Evolutionary conservation across 2,329 filamentous ascomycete species (phyloP), one percentile per base, ranked within the genome.

Genomic region (Trichophyton verrucosum): DNA sequence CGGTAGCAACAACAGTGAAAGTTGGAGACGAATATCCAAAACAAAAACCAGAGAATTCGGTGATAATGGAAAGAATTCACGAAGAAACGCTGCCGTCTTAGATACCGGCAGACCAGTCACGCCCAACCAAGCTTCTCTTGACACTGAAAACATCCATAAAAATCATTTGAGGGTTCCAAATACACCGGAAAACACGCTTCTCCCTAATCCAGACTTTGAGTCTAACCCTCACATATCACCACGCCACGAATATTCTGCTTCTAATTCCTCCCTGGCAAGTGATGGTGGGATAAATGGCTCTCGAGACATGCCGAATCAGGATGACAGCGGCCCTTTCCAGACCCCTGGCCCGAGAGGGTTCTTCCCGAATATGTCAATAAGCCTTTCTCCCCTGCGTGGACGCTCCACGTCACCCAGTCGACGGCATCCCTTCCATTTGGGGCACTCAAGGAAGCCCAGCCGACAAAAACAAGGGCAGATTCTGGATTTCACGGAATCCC

Each of bases 351-450:
- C 38, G 2, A 57, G 22, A 22, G 38, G 38, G 9, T 22, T 60
- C 15, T 79, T 86, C 58, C 82, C 83, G 3, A 80, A 80, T 11
- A 81, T 86, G 62, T 81, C 81, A 22, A 79, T 82, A 64, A 85
- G 87, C 61, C 70, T 87, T 7, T 88, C 86, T 2, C 81, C 85
- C 1, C 76, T 80, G 2, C 78, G 77, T 6, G 89, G 85, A 67
- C 81, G 86, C 24, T 78, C 82, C 1, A 76, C 77, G 1, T 89
- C 87, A 5, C 86, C 87, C 33, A 75, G 22, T 24, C 49, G 59
- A 20, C 38, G 46, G 62, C 58, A 36, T 22, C 15, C 64, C 58
- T 22, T 59, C 61, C 11, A 68, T 66, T 22, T 60, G 63, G 20
- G 22, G 8, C 38, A 27, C 17, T 42, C 38, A 7, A 27, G 49